These are phyloP conservation scores for Colletotrichum abscissum DNA, from an alignment of 2,329 filamentous ascomycete species.

Conservation along the genomic window DNA sequence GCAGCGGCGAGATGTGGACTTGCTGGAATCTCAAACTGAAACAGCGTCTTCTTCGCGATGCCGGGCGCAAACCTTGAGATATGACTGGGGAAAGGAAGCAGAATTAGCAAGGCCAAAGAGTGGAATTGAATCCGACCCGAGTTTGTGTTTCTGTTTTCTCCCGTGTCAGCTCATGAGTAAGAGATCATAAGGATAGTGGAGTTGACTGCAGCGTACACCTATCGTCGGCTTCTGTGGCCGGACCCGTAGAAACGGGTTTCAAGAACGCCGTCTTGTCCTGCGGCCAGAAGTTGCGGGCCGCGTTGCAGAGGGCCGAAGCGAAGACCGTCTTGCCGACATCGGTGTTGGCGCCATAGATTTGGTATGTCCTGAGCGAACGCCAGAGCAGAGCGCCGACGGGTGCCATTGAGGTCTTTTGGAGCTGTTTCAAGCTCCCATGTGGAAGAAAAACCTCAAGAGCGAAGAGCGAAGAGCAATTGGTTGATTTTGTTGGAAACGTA, in stretches of 20 bases:
- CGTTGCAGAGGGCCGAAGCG: constrained; percentile 77
- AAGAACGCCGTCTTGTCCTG: constrained; percentile 71
- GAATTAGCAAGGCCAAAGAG: not conserved
- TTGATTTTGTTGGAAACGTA: no score
- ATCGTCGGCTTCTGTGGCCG: constrained; percentile 76
- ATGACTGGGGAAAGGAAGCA: constrained; percentile 60
- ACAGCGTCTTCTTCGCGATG: constrained; percentile 66
- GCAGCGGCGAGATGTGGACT: constrained; percentile 82
- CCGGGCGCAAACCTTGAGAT: constrained; percentile 68
- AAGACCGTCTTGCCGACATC: constrained; percentile 88
- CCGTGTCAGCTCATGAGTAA: not conserved
- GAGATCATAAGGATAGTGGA: not conserved
- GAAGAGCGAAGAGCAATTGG: not conserved
- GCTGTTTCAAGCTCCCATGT: not conserved
- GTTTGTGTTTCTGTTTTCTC: not conserved
- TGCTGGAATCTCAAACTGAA: constrained; percentile 78
- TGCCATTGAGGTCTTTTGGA: constrained; percentile 44
- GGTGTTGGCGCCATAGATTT: constrained; percentile 87
- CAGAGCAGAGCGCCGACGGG: constrained; percentile 72
- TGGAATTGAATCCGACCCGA: not conserved
- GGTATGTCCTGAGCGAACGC: constrained; percentile 75
- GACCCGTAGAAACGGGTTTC: constrained; percentile 86
- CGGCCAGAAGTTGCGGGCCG: constrained; percentile 60
- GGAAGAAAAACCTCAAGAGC: not conserved
- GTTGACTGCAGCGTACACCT: constrained; percentile 56